Percentiles rank a stretch among this genome's conserved stretches.
phyloP scores from a whole-genome alignment of 176 grass and related monocot genomes.

The Musa troglodytarum region DNA sequence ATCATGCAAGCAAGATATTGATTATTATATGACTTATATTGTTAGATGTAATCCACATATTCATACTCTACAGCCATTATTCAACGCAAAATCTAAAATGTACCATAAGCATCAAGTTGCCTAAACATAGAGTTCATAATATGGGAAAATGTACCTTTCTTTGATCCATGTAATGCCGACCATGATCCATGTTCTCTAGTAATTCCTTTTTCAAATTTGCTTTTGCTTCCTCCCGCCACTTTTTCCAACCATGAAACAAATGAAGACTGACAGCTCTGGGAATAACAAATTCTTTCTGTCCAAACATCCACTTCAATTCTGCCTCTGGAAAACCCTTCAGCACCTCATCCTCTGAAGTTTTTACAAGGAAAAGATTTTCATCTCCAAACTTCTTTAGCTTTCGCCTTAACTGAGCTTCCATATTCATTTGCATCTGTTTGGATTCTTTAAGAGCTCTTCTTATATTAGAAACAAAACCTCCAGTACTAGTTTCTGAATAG shows the following conservation, averaged over 20 bases:
- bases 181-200: conserved; percentile 16
- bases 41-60: too few species aligned
- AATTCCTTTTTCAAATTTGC: conserved; percentile 27
- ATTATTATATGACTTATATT: too few species aligned
- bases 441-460: conserved; percentile 14
- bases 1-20: background rate
- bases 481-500: conserved; percentile 2
- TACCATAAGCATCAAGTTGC: background rate
- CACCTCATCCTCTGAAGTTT: conserved; percentile 25
- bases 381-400: conserved; percentile 26
- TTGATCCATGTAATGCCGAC: conserved; percentile 23
- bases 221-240: conserved; percentile 32
- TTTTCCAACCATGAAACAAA: conserved; percentile 30
- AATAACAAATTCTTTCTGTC: conserved; percentile 24
- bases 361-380: conserved; percentile 24
- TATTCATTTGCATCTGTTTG: conserved; percentile 18
- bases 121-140: background rate
- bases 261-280: conserved; percentile 20
- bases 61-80: too few species aligned
- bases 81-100: background rate
- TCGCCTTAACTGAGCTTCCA: conserved; percentile 21
- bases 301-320: conserved; percentile 32
- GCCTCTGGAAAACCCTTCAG: conserved; percentile 29
- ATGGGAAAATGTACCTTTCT: conserved; percentile 10
- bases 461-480: conserved; percentile 20